phyloP scores from a whole-genome alignment of 805 yeast species.

The Candida takata region DNA sequence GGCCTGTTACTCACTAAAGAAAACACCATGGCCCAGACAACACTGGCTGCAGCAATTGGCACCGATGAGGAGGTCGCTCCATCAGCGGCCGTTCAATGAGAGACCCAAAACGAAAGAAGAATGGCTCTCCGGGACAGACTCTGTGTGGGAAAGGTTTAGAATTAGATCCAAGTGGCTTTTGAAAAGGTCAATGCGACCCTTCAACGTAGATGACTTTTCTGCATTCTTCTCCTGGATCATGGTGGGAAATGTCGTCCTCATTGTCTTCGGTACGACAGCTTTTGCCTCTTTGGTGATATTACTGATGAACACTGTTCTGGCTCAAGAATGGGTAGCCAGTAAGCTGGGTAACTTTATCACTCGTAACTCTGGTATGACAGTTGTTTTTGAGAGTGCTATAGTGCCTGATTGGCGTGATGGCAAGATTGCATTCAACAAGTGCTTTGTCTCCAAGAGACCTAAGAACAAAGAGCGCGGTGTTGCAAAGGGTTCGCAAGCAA shows the following conservation, averaged over 20 bases:
- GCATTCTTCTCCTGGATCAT: conserved; percentile 91
- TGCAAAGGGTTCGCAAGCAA: conserved; percentile 65
- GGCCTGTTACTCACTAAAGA: no score
- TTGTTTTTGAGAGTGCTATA: conserved; percentile 87
- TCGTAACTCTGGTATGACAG: conserved; percentile 71
- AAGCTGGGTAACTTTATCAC: conserved; percentile 79
- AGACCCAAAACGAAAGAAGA: conserved; percentile 28
- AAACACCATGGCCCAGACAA: no score
- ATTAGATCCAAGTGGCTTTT: conserved; percentile 66
- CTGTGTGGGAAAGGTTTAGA: conserved; percentile 32
- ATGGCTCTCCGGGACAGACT: conserved; percentile 37
- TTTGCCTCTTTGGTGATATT: conserved; percentile 75
- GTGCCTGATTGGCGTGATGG: conserved; percentile 93
- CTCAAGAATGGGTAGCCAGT: conserved; percentile 74
- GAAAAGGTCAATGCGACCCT: conserved; percentile 71
- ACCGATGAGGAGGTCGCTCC: background rate
- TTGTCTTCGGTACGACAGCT: conserved; percentile 86
- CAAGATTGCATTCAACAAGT: conserved; percentile 73
- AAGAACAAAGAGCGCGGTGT: conserved; percentile 40
- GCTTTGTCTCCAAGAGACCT: conserved; percentile 83
- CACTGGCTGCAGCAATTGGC: no score
- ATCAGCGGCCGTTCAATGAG: conserved; percentile 1
- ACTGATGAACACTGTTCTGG: conserved; percentile 51
- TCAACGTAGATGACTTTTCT: conserved; percentile 84
- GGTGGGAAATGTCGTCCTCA: conserved; percentile 75